Evolutionary conservation across 164 flowering plant genomes (phyloP), one percentile per base, ranked within the genome.

Genomic region (Tinospora cordifolia): DNA sequence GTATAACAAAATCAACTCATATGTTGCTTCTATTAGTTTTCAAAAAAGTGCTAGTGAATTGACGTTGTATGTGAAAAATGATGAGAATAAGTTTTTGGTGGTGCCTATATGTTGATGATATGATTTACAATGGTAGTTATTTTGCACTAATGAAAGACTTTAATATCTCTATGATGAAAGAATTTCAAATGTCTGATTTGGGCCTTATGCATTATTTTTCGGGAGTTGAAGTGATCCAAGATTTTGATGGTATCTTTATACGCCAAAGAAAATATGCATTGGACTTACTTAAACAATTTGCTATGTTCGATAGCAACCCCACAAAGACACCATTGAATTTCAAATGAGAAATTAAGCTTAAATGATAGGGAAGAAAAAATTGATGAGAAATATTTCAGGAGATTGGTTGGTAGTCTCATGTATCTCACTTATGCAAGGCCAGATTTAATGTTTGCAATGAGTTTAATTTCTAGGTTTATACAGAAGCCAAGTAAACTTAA

Each of bases 141-240:
- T 15, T 46, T 46, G 51, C 14, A 15, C 15, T 4, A 15, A 46
- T 46, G 51, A 46, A 46, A 46, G 36, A 24, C 1, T 62, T 62
- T 12, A 62, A 62, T 10, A 26, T 13, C 1, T 62, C 65, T n/a
- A n/a, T 62, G 65, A 62, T 62, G 65, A 62, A 26, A 62, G 65
- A 22, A 8, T 25, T 62, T 26, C 4, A 62, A 10, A 62, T 62
- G 65, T 22, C 8, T 22, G 65, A 62, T 22, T 62, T 62, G 65
- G 65, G 65, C 13, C 0, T n/a, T 8, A 62, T 62, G 65, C 36
- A 26, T 22, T 62, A 1, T 62, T 62, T 9, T 62, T 34, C 25
- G 3, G 65, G 65, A 2, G 11, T 62, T 1, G 36, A 25, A 62
- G 36, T 9, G 27, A 1, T 9, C 10, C 65, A 62, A 26, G 26